Percentiles rank a stretch among this genome's conserved stretches.
Conservation (phyloP, 179 eudicot species). For the Beta macrorhiza region DNA sequence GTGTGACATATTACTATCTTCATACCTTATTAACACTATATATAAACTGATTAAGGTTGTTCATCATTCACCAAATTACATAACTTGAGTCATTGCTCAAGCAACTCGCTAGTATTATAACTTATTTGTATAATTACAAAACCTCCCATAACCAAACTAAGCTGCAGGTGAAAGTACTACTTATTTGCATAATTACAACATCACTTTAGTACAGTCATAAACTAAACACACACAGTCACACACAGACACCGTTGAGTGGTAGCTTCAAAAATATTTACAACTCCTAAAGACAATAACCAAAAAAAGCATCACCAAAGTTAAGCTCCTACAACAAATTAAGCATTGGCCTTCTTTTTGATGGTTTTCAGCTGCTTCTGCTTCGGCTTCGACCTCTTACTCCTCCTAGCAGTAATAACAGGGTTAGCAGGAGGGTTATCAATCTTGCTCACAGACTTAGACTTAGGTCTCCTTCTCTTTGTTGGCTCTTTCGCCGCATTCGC, state of each 20-base stretch:
- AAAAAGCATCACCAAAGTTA: neutral
- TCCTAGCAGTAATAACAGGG: slow-evolving; percentile 21
- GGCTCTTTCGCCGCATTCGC: slow-evolving; percentile 44
- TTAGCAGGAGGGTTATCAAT: slow-evolving; percentile 26
- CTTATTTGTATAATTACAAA: too few relatives aligned
- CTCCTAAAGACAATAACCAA: neutral
- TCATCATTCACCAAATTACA: too few relatives aligned
- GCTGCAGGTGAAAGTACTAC: neutral
- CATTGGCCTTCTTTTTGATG: slow-evolving; percentile 33
- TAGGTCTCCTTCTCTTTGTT: slow-evolving; percentile 23
- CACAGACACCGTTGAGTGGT: neutral
- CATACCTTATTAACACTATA: too few relatives aligned
- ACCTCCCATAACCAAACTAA: too few relatives aligned
- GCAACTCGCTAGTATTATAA: too few relatives aligned
- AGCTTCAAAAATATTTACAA: neutral
- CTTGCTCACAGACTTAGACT: slow-evolving; percentile 34
- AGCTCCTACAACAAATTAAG: neutral
- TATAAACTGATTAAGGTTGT: too few relatives aligned
- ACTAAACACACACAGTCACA: neutral
- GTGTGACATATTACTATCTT: too few relatives aligned
- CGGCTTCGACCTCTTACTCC: slow-evolving; percentile 41
- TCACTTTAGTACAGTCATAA: neutral
- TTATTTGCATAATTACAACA: neutral
- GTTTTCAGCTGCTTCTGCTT: slow-evolving; percentile 62
- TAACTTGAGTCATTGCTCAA: too few relatives aligned